Evolutionary conservation across 2,329 filamentous ascomycete genomes (phyloP), one percentile per base, ranked within the genome.

Genomic region (Trichoderma sp.): DNA sequence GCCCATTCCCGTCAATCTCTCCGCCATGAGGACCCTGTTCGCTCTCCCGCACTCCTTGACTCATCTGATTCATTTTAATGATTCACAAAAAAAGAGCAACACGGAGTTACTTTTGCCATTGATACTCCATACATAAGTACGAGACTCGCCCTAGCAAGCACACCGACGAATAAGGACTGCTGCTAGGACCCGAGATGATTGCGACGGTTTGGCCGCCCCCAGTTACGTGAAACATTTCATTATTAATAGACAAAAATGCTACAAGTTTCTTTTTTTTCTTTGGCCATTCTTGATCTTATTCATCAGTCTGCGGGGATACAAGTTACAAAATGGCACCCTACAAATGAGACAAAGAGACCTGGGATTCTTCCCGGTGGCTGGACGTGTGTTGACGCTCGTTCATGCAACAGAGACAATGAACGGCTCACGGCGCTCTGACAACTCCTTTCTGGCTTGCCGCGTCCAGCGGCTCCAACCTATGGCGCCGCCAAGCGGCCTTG

Each of bases 401-500:
- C 14, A 62, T 62, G 33, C 43, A 16, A 19, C 59, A 31, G 47
- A 21, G 19, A 49, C 21, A 21, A 49, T 21, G 47, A 49, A 24
- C 24, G 47, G 47, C 19, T 43, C n/a, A 49, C 47, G 13, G 29
- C 49, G 24, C 61, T 33, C 52, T 47, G 47, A 7, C 8, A 47
- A 55, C 59, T 53, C 24, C 21, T 52, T 43, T 19, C 43, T 43
- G 27, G 19, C 19, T 35, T 13, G 43, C 16, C 29, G 33, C 29
- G 8, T 57, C 53, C 27, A 27, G 29, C 29, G 29, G 29, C 29
- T 31, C 29, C 33, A 21, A 5, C 29, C 29, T 27, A 40, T 49
- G 62, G 37, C 29, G 52, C 10, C 53, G 63, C 40, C 63, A 66
- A 66, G 63, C 35, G 19, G 47, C 56, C 64, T 68, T 68, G 65